phyloP scores from a whole-genome alignment of 2,329 filamentous ascomycete genomes.

The Teratosphaeria gauchensis region DNA sequence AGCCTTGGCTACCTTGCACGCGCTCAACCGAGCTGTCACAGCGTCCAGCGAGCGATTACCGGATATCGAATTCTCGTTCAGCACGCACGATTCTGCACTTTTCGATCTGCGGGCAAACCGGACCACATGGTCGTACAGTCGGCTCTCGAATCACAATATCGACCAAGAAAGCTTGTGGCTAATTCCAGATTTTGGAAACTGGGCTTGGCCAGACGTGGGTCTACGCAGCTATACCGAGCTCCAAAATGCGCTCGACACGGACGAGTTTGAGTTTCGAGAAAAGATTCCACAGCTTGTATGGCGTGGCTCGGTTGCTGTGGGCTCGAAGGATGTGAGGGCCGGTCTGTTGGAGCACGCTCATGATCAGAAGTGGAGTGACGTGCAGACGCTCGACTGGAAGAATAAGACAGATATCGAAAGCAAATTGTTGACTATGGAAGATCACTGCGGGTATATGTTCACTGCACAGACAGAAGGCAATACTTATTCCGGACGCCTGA shows the following conservation, averaged over 20 bases:
- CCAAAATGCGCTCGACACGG: slow-evolving; percentile 8
- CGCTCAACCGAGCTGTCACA: slow-evolving; percentile 40
- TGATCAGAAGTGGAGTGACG: slow-evolving; percentile 37
- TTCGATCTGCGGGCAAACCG: slow-evolving; percentile 5
- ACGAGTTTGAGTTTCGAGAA: slow-evolving; percentile 14
- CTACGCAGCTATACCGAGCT: slow-evolving; percentile 9
- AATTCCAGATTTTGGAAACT: slow-evolving; percentile 47
- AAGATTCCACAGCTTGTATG: slow-evolving; percentile 42
- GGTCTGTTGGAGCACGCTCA: slow-evolving; percentile 23
- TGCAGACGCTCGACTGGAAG: slow-evolving; percentile 24
- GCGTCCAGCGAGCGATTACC: slow-evolving; percentile 33
- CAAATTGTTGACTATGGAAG: slow-evolving; percentile 15
- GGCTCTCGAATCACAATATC: slow-evolving; percentile 5
- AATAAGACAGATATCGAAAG: slow-evolving; percentile 10
- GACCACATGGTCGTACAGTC: slow-evolving; percentile 35
- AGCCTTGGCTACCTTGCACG: slow-evolving; percentile 34
- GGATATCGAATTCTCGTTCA: slow-evolving; percentile 40
- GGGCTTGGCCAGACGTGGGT: slow-evolving; percentile 35
- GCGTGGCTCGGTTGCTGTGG: slow-evolving; percentile 32
- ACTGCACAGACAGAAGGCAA: slow-evolving; percentile 27
- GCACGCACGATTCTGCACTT: slow-evolving; percentile 18
- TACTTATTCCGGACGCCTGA: slow-evolving; percentile 26
- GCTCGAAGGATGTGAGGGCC: slow-evolving; percentile 16
- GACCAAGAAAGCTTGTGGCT: slow-evolving; percentile 34
- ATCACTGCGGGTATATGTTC: slow-evolving; percentile 25